phyloP scores from a whole-genome alignment of 2,329 filamentous ascomycete species.

The Xylariaceae sp. region DNA sequence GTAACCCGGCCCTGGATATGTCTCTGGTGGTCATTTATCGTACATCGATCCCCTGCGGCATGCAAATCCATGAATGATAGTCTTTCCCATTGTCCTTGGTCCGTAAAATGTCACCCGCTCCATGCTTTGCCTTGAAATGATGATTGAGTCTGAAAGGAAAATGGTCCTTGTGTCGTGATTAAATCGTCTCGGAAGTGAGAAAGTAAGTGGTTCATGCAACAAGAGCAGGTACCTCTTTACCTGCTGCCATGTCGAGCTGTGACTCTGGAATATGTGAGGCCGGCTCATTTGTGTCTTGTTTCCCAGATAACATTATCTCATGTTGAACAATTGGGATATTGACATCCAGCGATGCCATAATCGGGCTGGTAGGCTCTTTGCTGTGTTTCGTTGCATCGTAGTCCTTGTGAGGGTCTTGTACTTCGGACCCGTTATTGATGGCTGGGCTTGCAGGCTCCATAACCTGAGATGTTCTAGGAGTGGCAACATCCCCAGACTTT shows the following conservation, averaged over 20 bases:
- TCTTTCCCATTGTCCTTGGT: constrained; percentile 12
- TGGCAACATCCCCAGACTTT: constrained; percentile 18
- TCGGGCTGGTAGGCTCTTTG: constrained; percentile 7
- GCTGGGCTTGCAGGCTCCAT: constrained; percentile 3
- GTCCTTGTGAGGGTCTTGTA: background rate
- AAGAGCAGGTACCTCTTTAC: constrained; percentile 16
- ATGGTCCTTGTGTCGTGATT: constrained; percentile 20
- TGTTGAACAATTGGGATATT: constrained; percentile 1
- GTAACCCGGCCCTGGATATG: no score
- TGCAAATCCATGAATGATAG: constrained; percentile 21
- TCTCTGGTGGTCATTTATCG: constrained; percentile 8
- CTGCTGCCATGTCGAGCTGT: constrained; percentile 12
- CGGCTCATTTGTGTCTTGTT: constrained; percentile 4
- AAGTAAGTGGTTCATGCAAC: constrained; percentile 15
- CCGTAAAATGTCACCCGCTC: background rate
- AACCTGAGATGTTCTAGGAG: constrained; percentile 20
- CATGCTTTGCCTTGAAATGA: constrained; percentile 10
- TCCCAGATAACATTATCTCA: constrained; percentile 12
- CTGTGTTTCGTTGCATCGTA: background rate
- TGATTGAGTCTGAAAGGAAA: constrained; percentile 16
- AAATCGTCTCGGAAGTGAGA: constrained; percentile 11
- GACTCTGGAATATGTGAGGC: constrained; percentile 9
- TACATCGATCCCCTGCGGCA: constrained; percentile 20
- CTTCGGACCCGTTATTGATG: background rate
- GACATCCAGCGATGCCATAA: constrained; percentile 5